Base-by-base conservation (phyloP, 305 asterid species). In the Fraxinus ornus region DNA sequence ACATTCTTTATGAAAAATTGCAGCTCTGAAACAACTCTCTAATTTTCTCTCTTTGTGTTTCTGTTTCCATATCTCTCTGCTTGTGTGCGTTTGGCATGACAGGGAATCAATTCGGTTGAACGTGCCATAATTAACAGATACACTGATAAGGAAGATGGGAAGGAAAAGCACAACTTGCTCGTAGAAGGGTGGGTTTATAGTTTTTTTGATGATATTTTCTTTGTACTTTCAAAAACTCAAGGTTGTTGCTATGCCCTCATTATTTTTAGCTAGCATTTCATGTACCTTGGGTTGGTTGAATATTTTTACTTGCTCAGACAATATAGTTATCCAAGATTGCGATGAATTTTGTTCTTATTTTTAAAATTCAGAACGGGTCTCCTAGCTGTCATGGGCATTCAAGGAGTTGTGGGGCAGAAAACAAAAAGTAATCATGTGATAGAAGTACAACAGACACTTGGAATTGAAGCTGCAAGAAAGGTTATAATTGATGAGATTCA, bases 401-500 rank as follows among this genome's bases (percentile, higher is more conserved):
- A 90, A 70, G 98, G 98, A 86, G 91, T 94, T 82, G 86, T 91
- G 88, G 98, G 95, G 60, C 44, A 44, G 81, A 85, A 88, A 36
- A 94, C 98, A 3, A 89, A 44, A 41, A 89, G 97, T 89, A 94
- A 93, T 86, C 93, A 95, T 82, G 81, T 95, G 79, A 78, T 92
- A 82, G 99, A 95, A 91, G 94, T 95, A 79, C 83, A 86, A 62
- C 84, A 81, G 36, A 89, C 90, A 2, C 97, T 95, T 55, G 99
- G 99, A 87, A 94, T 95, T 80, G 99, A 95, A 91, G 98, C 98
- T 83, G 96, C 99, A 24, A 88, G 98, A 88, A 88, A 60, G 83
- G 81, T 82, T 36, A 94, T 95, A 64, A 92, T 95, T 78, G 92
- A 86, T 49, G 97, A 95, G 92, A 94, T 95, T 73, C 88, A 84